A percentile compares a stretch with the other conserved stretches of the same genome.
Evolutionary conservation across 2,329 filamentous ascomycete genomes (phyloP).

Genomic region (Zymoseptoria pseudotritici): DNA sequence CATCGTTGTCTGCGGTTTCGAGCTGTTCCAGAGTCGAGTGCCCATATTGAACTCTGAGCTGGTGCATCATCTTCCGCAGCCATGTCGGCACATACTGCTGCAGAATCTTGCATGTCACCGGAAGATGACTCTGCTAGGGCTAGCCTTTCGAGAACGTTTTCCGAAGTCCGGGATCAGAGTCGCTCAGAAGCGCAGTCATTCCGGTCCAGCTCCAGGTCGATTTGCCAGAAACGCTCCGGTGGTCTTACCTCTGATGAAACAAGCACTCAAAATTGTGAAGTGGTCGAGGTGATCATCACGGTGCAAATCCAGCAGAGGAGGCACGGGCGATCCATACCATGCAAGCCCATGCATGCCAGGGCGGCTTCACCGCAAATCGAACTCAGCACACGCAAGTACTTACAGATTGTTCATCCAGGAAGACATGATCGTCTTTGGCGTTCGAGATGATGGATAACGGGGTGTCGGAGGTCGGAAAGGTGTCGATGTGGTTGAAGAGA

Average conservation of each 20-base stretch:
- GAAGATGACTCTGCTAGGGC: neutral
- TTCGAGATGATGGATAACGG: slow-evolving; percentile 52
- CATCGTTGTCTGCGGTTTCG: no score
- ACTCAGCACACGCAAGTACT: slow-evolving; percentile 21
- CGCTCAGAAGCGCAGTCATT: neutral
- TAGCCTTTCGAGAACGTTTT: neutral
- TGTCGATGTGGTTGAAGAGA: neutral
- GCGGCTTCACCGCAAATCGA: slow-evolving; percentile 15
- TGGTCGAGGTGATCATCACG: neutral
- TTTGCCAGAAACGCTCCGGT: neutral
- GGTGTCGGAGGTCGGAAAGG: no score
- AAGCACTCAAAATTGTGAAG: no score
- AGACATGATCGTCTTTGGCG: slow-evolving; percentile 57
- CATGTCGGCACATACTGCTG: no score
- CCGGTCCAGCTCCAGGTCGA: neutral
- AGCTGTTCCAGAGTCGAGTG: no score
- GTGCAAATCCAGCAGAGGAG: slow-evolving; percentile 5
- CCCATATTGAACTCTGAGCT: no score
- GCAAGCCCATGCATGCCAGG: slow-evolving; percentile 11
- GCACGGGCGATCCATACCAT: slow-evolving; percentile 10
- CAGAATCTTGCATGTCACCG: neutral
- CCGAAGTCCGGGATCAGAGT: neutral
- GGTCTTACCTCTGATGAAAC: neutral
- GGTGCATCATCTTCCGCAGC: no score
- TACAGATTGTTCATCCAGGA: slow-evolving; percentile 34